A percentile compares a stretch with the other conserved stretches of the same genome.
phyloP scores from a whole-genome alignment of 257 asterid genomes.

The Thymus mandschuricus region DNA sequence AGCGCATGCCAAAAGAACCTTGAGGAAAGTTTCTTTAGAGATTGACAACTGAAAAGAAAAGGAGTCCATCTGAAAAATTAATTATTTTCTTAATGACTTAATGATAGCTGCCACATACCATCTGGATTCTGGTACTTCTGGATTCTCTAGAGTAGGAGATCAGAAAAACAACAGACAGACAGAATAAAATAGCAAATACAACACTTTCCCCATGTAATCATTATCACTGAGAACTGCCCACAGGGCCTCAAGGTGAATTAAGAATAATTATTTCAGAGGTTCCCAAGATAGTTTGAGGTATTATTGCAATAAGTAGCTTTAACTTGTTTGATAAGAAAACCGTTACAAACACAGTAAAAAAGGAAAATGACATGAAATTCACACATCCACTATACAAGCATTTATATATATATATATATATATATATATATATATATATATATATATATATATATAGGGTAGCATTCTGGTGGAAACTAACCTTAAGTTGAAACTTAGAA shows the following conservation, averaged over 20 bases:
- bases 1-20: not conserved
- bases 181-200: not conserved
- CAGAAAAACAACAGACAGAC: not conserved
- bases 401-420: too few species aligned
- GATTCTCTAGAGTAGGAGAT: not conserved
- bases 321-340: slow-evolving; percentile 1
- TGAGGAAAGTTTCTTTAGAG: not conserved
- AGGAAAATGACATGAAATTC: not conserved
- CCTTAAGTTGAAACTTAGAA: too few species aligned
- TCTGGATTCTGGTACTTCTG: not conserved
- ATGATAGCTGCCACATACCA: not conserved
- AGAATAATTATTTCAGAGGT: not conserved
- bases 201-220: not conserved
- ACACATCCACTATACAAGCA: not conserved
- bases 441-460: too few species aligned
- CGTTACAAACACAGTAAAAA: not conserved
- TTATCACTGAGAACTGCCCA: not conserved
- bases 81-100: not conserved
- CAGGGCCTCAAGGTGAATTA: not conserved
- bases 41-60: not conserved
- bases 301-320: not conserved
- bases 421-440: too few species aligned
- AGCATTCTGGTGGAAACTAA: too few species aligned
- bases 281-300: not conserved
- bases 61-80: not conserved